These are phyloP conservation scores for Helichrysum umbraculigerum DNA, from an alignment of 129 eudicot species.

Conservation along the genomic window DNA sequence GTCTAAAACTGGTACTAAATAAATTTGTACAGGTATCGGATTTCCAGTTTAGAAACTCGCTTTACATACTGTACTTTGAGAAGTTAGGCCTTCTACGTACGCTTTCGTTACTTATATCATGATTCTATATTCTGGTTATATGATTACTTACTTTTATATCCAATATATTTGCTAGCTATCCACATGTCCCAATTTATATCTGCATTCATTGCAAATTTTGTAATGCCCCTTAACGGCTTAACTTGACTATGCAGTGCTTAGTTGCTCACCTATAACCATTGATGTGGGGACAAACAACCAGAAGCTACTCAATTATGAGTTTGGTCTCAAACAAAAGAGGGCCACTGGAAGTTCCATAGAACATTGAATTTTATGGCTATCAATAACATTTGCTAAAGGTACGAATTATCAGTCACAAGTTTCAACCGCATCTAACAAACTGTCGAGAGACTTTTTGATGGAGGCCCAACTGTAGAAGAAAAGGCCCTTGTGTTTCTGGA, in stretches of 20 bases:
- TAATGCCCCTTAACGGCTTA: not conserved
- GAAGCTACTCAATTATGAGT: slow-evolving; percentile 71
- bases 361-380: too few relatives aligned
- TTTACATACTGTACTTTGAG: slow-evolving; percentile 85
- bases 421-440: too few relatives aligned
- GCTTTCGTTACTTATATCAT: slow-evolving; percentile 3
- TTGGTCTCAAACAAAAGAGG: slow-evolving; percentile 77
- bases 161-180: slow-evolving; percentile 7
- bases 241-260: slow-evolving; percentile 50
- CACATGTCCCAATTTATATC: not conserved
- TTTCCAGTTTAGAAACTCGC: slow-evolving; percentile 91
- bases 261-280: slow-evolving; percentile 63
- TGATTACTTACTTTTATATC: slow-evolving; percentile 13
- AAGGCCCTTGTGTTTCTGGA: too few relatives aligned
- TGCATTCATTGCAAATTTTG: not conserved
- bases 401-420: too few relatives aligned
- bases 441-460: too few relatives aligned
- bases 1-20: not conserved
- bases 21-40: slow-evolving; percentile 69
- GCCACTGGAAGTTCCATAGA: slow-evolving; percentile 47
- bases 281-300: slow-evolving; percentile 93
- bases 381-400: too few relatives aligned
- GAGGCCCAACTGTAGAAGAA: too few relatives aligned
- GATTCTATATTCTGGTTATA: not conserved
- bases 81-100: slow-evolving; percentile 89